Evolutionary conservation across 1,284 basidiomycete genomes (phyloP).

Genomic region (Ceratobasidium papillatum): DNA sequence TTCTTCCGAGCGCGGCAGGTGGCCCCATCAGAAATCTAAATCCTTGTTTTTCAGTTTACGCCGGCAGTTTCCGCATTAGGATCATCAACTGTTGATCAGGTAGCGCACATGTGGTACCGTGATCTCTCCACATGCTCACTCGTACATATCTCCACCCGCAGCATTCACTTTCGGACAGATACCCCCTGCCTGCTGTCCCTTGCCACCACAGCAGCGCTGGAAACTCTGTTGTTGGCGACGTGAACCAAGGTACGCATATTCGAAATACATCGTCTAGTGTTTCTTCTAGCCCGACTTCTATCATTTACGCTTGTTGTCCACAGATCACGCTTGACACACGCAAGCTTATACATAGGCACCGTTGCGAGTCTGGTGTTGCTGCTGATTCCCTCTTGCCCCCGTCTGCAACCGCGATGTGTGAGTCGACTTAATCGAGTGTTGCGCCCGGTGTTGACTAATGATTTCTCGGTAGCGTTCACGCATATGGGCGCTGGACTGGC

Average conservation of each 20-base stretch:
- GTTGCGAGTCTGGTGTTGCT: neutral
- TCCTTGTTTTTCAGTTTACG: constrained; percentile 4
- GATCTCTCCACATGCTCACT: constrained; percentile 40
- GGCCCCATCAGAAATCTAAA: constrained; percentile 39
- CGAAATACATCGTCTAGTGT: constrained; percentile 7
- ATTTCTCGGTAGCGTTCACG: constrained; percentile 11
- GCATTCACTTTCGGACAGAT: constrained; percentile 10
- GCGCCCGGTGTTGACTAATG: neutral
- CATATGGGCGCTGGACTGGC: constrained; percentile 39
- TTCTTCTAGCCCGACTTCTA: constrained; percentile 15
- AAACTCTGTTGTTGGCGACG: neutral
- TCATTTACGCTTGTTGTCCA: constrained; percentile 14
- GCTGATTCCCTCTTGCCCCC: neutral
- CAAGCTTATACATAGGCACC: constrained; percentile 19
- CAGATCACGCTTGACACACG: neutral
- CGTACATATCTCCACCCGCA: constrained; percentile 25
- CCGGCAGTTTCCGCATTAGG: constrained; percentile 36
- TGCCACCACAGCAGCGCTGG: constrained; percentile 15
- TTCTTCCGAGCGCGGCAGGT: neutral
- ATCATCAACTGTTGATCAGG: constrained; percentile 17
- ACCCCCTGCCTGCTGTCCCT: constrained; percentile 27
- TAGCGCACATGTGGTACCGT: constrained; percentile 39
- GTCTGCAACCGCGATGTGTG: constrained; percentile 25
- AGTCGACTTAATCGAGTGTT: neutral
- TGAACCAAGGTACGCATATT: constrained; percentile 30